Base-by-base conservation (phyloP, 768 basidiomycete species). In the Xerocomellus dryophilus region DNA sequence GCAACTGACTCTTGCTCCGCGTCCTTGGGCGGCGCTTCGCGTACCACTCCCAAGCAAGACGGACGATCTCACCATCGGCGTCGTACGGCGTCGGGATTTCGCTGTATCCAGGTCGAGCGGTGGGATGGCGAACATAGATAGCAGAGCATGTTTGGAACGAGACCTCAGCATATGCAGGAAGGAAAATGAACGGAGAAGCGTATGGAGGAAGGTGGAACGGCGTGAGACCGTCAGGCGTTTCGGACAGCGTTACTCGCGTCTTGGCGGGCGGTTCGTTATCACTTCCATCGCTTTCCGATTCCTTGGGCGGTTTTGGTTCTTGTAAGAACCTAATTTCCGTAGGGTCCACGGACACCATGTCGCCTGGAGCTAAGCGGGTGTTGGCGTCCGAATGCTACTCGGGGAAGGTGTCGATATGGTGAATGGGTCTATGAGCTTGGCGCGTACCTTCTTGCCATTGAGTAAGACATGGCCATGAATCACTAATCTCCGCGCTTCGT, bases 21-120 rank as follows among this genome's bases (percentile, higher is more conserved):
- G 87, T 77, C 59, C 87, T 73, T 3, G 88, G 82, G 25, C 89
- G 78, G 47, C 81, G 76, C 69, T 84, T 78, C 56, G 84, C 79
- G 64, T 93, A 97, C 91, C 92, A 98, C 72, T 96, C 96, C 97
- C 97, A 99, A 4, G 92, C 88, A 53, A 92, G 81, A 53, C 92
- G 85, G 56, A 98, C 81, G 12, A 97, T 78, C 59, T 95, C 90
- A 17, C 97, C 97, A 64, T 97, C 95, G 0, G 97, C 94, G 58
- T 95, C 93, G 70, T 89, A 98, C 3, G 97, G 97, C 5, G 90
- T 91, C 7, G 96, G 93, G 35, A 99, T 88, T 71, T 99, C 97
- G 15, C 88, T 91, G 73, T 96, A 94, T 7, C 90, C 90, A 0
- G 94, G 92, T n/a, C 93, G 84, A 0, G 96, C 97, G 0, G 95